Evolutionary conservation across 2,329 filamentous ascomycete genomes (phyloP).

Genomic region (Aspergillus sp.): DNA sequence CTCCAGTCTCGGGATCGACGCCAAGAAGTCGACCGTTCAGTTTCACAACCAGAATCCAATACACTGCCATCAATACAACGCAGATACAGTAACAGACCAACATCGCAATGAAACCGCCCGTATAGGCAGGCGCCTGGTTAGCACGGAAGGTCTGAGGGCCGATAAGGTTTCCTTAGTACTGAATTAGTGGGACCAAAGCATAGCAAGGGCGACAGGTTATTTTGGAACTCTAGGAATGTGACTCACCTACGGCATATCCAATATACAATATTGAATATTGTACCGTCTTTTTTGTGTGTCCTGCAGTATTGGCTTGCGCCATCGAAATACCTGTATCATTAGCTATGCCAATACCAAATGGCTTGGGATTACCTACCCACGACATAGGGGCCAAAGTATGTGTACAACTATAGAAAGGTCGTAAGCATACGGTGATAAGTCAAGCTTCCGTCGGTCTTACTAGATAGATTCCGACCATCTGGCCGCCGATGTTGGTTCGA

Average conservation of each 20-base stretch:
- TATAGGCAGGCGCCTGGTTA: slow-evolving; percentile 43
- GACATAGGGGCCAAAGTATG: slow-evolving; percentile 41
- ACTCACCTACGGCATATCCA: slow-evolving; percentile 37
- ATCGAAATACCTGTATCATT: slow-evolving; percentile 24
- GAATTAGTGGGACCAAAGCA: neutral
- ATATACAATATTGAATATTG: slow-evolving; percentile 43
- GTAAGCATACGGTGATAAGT: neutral
- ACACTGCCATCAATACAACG: slow-evolving; percentile 33
- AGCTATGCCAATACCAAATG: neutral
- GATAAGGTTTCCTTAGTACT: slow-evolving; percentile 38
- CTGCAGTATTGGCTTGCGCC: slow-evolving; percentile 37
- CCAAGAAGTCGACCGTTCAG: slow-evolving; percentile 18
- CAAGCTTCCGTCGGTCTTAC: slow-evolving; percentile 13
- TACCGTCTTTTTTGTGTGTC: slow-evolving; percentile 46
- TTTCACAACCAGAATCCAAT: slow-evolving; percentile 31
- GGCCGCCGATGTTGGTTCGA: slow-evolving; percentile 37
- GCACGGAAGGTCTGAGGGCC: slow-evolving; percentile 46
- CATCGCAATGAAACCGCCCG: slow-evolving; percentile 41
- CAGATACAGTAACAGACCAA: slow-evolving; percentile 37
- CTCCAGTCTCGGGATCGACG: slow-evolving; percentile 2
- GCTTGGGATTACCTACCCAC: slow-evolving; percentile 14
- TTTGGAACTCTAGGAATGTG: neutral
- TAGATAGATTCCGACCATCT: slow-evolving; percentile 45
- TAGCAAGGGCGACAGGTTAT: neutral
- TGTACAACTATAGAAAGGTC: slow-evolving; percentile 31